These are phyloP conservation scores for Pulveroboletus sp. DNA, from an alignment of 768 basidiomycete species.

Conservation along the genomic window DNA sequence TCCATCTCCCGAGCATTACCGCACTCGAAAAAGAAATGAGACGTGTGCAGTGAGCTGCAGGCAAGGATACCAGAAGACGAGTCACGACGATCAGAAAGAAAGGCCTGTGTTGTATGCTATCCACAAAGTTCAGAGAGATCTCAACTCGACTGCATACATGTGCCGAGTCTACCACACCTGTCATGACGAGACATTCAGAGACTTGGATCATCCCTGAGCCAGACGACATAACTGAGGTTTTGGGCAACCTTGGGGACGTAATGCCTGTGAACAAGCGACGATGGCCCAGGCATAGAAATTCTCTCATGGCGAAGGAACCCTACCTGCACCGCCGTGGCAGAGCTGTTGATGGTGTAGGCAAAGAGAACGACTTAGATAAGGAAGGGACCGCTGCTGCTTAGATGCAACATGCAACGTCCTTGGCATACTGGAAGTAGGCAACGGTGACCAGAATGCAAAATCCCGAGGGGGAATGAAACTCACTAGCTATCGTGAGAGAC, in stretches of 20 bases:
- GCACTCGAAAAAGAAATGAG: too few relatives aligned
- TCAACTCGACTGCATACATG: slow-evolving; percentile 29
- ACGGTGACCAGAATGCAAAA: slow-evolving; percentile 18
- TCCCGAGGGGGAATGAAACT: slow-evolving; percentile 33
- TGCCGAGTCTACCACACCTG: slow-evolving; percentile 39
- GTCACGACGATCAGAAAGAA: not conserved
- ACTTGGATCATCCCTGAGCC: slow-evolving; percentile 34
- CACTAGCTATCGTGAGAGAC: slow-evolving; percentile 33
- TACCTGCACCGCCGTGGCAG: slow-evolving; percentile 4
- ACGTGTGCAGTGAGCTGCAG: slow-evolving; percentile 1
- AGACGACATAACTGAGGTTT: slow-evolving; percentile 39
- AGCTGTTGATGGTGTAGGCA: slow-evolving; percentile 2
- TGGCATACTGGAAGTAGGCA: not conserved
- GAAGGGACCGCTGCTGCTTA: not conserved
- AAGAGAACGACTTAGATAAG: slow-evolving; percentile 1
- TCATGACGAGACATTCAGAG: slow-evolving; percentile 43
- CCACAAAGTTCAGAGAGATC: not conserved
- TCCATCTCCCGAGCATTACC: too few relatives aligned
- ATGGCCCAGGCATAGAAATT: too few relatives aligned
- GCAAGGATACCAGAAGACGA: not conserved
- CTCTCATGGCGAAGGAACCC: too few relatives aligned
- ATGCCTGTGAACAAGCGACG: slow-evolving; percentile 13
- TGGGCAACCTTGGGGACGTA: slow-evolving; percentile 35
- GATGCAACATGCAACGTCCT: slow-evolving; percentile 1
- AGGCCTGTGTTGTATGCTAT: not conserved